Evolutionary conservation across 2,329 filamentous ascomycete genomes (phyloP).

Genomic region (Xylariaceae sp.): DNA sequence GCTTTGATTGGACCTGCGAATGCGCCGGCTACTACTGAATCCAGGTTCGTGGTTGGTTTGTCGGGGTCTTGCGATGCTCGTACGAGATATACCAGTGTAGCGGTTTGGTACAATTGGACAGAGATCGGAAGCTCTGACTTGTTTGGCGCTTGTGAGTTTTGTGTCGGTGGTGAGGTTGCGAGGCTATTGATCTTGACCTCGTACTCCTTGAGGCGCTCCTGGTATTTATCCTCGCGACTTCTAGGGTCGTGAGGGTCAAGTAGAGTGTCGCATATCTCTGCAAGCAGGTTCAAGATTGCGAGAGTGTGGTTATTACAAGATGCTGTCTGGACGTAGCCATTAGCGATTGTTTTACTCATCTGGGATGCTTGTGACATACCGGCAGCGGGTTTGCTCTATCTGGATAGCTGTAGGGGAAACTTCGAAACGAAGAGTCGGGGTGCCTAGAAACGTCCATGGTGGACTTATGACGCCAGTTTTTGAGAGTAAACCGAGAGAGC

Average conservation of each 20-base stretch:
- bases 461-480: slow-evolving; percentile 22
- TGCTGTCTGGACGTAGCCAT: background rate
- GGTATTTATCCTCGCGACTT: slow-evolving; percentile 13
- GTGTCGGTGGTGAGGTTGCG: background rate
- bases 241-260: slow-evolving; percentile 19
- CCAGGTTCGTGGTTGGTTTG: slow-evolving; percentile 18
- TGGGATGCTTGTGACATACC: too few species aligned
- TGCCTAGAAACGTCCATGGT: too few species aligned
- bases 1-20: slow-evolving; percentile 13
- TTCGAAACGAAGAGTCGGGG: background rate
- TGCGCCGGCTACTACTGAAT: slow-evolving; percentile 15
- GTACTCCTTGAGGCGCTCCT: slow-evolving; percentile 11
- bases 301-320: slow-evolving; percentile 12
- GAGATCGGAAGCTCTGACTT: slow-evolving; percentile 2
- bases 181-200: slow-evolving; percentile 12
- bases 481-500: slow-evolving; percentile 25
- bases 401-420: too few species aligned
- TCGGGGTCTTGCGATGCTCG: slow-evolving; percentile 23
- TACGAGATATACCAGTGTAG: slow-evolving; percentile 19
- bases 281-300: slow-evolving; percentile 19
- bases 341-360: background rate
- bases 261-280: slow-evolving; percentile 20
- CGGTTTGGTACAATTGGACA: slow-evolving; percentile 17
- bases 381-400: too few species aligned
- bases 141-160: background rate